A percentile compares a stretch with the other conserved stretches of the same genome.
phyloP scores from a whole-genome alignment of 768 basidiomycete species.

The Podaxis mareebaensis region DNA sequence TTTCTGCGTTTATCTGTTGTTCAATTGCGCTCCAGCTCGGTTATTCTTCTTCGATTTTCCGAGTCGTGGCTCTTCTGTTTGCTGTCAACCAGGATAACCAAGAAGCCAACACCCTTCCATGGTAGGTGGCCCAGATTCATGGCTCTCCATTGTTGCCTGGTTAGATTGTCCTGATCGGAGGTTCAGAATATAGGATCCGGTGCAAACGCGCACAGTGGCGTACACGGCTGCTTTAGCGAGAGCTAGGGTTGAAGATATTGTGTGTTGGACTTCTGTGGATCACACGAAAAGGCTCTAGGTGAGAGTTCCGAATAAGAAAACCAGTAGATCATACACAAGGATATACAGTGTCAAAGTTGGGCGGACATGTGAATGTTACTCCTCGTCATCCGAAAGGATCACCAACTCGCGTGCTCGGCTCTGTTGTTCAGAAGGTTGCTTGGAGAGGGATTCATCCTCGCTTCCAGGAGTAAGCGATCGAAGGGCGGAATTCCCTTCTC shows the following conservation, averaged over 20 bases:
- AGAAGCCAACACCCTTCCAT: conserved; percentile 7
- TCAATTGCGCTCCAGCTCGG: background rate
- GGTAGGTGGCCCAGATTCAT: background rate
- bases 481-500: background rate
- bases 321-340: background rate
- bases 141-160: conserved; percentile 7
- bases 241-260: background rate
- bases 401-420: background rate
- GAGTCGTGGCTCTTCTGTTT: background rate
- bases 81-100: conserved; percentile 9
- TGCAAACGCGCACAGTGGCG: background rate
- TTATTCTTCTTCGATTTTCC: background rate
- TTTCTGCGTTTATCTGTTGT: background rate
- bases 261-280: background rate
- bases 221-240: background rate
- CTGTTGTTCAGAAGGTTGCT: background rate
- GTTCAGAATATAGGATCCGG: background rate
- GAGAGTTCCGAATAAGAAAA: background rate
- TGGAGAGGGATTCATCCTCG: background rate
- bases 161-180: conserved; percentile 7
- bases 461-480: background rate
- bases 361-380: background rate
- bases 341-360: background rate
- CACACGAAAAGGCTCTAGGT: background rate
- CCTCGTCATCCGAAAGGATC: conserved; percentile 15